These are phyloP conservation scores for Coemansia sp. DNA, from an alignment of 192 early-diverging fungal species.

Conservation along the genomic window DNA sequence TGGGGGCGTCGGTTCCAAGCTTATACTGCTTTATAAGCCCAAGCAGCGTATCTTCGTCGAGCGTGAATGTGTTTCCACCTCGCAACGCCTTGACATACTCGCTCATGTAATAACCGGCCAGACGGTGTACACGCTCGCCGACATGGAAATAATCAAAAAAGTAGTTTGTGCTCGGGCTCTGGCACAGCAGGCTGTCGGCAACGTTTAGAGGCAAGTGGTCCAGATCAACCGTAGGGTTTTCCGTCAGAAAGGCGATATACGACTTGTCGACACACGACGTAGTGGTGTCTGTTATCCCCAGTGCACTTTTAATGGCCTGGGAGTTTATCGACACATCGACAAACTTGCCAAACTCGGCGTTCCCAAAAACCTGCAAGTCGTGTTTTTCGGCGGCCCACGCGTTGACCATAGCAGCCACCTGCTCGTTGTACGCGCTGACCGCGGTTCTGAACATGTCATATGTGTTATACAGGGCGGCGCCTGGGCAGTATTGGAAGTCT, in stretches of 20 bases:
- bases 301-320: background rate
- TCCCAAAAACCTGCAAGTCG: background rate
- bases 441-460: background rate
- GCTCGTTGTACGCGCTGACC: background rate
- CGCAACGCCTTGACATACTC: conserved; percentile 6
- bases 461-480: conserved; percentile 8
- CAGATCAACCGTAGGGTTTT: background rate
- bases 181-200: conserved; percentile 12
- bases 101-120: conserved; percentile 29
- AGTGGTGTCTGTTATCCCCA: background rate
- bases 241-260: background rate
- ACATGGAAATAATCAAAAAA: conserved; percentile 39
- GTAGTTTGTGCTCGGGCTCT: conserved; percentile 28
- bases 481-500: conserved; percentile 25
- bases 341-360: conserved; percentile 30
- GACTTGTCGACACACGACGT: background rate
- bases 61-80: background rate
- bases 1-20: no score
- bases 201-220: background rate
- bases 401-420: background rate
- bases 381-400: background rate
- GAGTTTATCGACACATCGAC: conserved; percentile 26
- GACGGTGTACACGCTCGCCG: conserved; percentile 29
- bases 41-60: conserved; percentile 13
- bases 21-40: conserved; percentile 24